Conservation (phyloP, 345 rosid genomes). For the Eucalyptus marginata region DNA sequence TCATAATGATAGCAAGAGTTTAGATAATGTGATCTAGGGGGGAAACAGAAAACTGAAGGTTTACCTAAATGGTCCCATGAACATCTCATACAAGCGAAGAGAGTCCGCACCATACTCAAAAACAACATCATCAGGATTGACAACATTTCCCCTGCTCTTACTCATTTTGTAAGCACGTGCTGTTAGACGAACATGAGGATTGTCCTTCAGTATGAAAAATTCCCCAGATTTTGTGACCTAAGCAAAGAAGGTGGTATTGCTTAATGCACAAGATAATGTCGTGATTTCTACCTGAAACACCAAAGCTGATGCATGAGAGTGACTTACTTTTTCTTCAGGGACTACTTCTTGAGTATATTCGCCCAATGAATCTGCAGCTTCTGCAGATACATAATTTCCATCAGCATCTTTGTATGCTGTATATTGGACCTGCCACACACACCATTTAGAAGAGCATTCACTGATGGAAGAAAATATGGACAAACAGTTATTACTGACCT, state of each 20-base stretch:
- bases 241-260: not conserved
- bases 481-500: slow-evolving; percentile 32
- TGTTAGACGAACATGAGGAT: slow-evolving; percentile 40
- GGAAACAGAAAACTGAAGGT: not conserved
- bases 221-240: slow-evolving; percentile 80
- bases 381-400: slow-evolving; percentile 70
- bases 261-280: not conserved
- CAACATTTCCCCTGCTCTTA: slow-evolving; percentile 95
- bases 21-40: not conserved
- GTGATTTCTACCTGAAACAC: not conserved
- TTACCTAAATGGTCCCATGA: slow-evolving; percentile 97
- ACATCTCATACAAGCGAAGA: slow-evolving; percentile 92
- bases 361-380: slow-evolving; percentile 17
- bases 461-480: not conserved
- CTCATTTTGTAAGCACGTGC: slow-evolving; percentile 93
- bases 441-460: slow-evolving; percentile 4
- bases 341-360: slow-evolving; percentile 52
- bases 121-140: slow-evolving; percentile 87
- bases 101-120: slow-evolving; percentile 93
- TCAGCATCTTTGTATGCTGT: slow-evolving; percentile 55
- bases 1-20: too few relatives aligned
- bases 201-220: slow-evolving; percentile 56
- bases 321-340: slow-evolving; percentile 56
- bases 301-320: not conserved
- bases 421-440: slow-evolving; percentile 65